phyloP scores from a whole-genome alignment of 2,329 filamentous ascomycete genomes.

The Lojkania enalia region DNA sequence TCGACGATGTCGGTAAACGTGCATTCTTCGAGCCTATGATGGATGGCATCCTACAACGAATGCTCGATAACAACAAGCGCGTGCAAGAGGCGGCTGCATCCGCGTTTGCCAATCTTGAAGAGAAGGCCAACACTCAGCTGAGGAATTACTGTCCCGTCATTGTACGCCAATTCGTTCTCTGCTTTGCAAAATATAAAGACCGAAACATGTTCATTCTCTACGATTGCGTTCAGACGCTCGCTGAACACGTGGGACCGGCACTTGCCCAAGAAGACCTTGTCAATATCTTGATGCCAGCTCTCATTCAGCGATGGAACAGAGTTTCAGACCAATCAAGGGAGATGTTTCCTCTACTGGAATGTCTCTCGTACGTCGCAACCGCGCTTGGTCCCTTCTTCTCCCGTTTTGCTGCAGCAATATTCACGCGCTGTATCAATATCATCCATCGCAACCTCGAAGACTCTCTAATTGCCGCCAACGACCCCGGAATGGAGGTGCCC shows the following conservation, averaged over 20 bases:
- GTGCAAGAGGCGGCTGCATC: conserved; percentile 96
- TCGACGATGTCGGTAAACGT: conserved; percentile 69
- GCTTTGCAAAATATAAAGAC: conserved; percentile 96
- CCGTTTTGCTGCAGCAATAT: conserved; percentile 84
- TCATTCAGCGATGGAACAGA: conserved; percentile 85
- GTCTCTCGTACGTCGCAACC: conserved; percentile 88
- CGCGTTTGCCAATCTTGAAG: conserved; percentile 93
- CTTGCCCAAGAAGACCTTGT: conserved; percentile 82
- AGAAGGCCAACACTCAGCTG: conserved; percentile 81
- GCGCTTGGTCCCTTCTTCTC: conserved; percentile 81
- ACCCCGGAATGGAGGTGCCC: conserved; percentile 72
- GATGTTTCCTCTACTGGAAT: conserved; percentile 93
- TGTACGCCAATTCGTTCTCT: conserved; percentile 86
- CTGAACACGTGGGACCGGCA: conserved; percentile 83
- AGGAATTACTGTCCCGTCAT: conserved; percentile 88
- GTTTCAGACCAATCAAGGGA: conserved; percentile 88
- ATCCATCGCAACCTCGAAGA: conserved; percentile 91
- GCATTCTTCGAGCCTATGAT: conserved; percentile 93
- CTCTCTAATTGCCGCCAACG: conserved; percentile 68
- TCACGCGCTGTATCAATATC: conserved; percentile 83
- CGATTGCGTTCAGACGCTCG: conserved; percentile 95
- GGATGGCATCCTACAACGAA: conserved; percentile 90
- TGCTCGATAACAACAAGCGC: conserved; percentile 97
- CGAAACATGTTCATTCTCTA: conserved; percentile 99
- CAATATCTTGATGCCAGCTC: conserved; percentile 84